phyloP scores from a whole-genome alignment of 441 rosid genomes.

The Gossypium trilobum region DNA sequence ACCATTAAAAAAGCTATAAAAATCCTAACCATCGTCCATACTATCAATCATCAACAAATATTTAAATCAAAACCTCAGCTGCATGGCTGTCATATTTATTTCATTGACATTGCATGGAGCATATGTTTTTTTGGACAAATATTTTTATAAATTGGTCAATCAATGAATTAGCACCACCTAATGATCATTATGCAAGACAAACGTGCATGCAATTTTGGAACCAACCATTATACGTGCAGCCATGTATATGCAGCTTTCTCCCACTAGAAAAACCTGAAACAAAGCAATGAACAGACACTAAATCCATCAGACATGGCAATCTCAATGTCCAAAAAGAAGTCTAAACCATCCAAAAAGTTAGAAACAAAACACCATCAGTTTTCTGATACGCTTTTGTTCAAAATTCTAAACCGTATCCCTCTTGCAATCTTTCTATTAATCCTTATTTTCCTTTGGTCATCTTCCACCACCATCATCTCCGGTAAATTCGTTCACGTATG shows the following conservation, averaged over 20 bases:
- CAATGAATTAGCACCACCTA: not conserved
- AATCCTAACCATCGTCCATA: not conserved
- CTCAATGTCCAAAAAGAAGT: constrained; percentile 41
- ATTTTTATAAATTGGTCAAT: not conserved
- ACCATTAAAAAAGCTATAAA: not conserved
- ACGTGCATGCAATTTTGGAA: constrained; percentile 29
- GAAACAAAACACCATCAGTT: constrained; percentile 21
- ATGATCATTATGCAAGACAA: not conserved
- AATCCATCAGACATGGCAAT: constrained; percentile 37
- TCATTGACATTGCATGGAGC: not conserved
- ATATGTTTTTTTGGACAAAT: not conserved
- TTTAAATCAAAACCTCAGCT: not conserved
- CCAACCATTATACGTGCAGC: constrained; percentile 31
- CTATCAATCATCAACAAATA: not conserved
- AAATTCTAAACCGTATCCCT: constrained; percentile 39
- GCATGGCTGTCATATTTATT: not conserved
- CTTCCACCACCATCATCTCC: constrained; percentile 61
- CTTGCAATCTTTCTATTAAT: constrained; percentile 33
- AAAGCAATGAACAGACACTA: not conserved
- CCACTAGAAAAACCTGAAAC: constrained; percentile 26
- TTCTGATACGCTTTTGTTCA: constrained; percentile 24
- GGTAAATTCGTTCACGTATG: constrained; percentile 60
- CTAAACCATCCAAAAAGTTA: constrained; percentile 28
- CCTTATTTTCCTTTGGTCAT: constrained; percentile 57
- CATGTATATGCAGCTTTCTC: constrained; percentile 19